phyloP scores from a whole-genome alignment of 306 rosid genomes.

The Cicer judaicum region DNA sequence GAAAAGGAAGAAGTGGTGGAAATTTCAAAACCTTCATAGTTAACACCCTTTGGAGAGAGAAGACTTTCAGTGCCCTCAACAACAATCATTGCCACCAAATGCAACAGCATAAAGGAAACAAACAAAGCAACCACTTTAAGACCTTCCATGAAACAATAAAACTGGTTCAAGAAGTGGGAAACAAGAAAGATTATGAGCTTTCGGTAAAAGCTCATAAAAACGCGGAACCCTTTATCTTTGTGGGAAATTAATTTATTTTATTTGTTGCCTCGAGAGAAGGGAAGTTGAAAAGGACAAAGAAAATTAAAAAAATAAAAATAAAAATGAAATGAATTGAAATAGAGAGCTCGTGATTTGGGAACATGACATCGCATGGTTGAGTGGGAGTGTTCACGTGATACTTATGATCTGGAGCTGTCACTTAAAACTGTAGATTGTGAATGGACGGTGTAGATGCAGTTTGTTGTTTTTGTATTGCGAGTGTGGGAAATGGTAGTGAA shows the following conservation, averaged over 20 bases:
- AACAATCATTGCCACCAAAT: conserved; percentile 40
- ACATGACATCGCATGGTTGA: conserved; percentile 59
- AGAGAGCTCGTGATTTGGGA: conserved; percentile 71
- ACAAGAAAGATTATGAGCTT: conserved; percentile 37
- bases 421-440: neutral
- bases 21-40: conserved; percentile 76
- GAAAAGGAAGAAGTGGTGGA: neutral
- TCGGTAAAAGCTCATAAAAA: conserved; percentile 32
- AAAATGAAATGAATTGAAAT: neutral
- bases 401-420: neutral
- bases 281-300: conserved; percentile 6
- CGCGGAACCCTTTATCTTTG: conserved; percentile 20
- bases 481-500: conserved; percentile 31
- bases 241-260: conserved; percentile 30
- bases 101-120: conserved; percentile 48
- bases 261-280: conserved; percentile 47
- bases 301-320: neutral
- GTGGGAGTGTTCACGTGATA: conserved; percentile 30
- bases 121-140: conserved; percentile 48
- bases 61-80: conserved; percentile 61
- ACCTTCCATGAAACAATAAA: conserved; percentile 45
- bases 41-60: conserved; percentile 96
- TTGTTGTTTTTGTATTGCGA: neutral
- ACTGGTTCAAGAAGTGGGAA: conserved; percentile 40
- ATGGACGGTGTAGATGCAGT: conserved; percentile 30